Base-by-base conservation (phyloP, 2,329 filamentous ascomycete species). In the Exserohilum rostratum region DNA sequence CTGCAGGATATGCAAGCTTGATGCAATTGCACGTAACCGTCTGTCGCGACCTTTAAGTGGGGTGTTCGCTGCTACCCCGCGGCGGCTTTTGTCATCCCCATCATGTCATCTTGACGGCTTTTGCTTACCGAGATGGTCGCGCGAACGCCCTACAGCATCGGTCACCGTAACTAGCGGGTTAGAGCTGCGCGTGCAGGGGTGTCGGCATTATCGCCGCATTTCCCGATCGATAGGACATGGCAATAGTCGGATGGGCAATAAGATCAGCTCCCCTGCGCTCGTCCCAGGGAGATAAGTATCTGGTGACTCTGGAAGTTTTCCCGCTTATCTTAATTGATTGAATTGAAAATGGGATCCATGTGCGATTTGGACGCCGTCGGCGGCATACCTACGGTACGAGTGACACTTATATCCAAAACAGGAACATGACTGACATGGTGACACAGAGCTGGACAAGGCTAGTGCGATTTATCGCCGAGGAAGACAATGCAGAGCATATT, bases 401-500 rank as follows among this genome's bases (percentile, higher is more conserved):
- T 27, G n/a, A 3, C 13, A n/a, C 11, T 33, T 13, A 2, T 4
- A 31, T 13, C 0, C 5, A 12, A 6, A 9, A 17, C 34, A 33
- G 15, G n/a, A 18, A 43, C 5, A 13, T 15, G 5, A 1, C 27
- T 46, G 13, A 25, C 27, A n/a, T 30, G 30, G 1, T 6, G 10
- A 6, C 10, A 15, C 42, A 60, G 57, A 56, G 25, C n/a, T 64
- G 62, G 58, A 52, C 17, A 27, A 59, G 54, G 18, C 35, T 60
- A 10, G 54, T 60, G 27, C 58, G 62, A 6, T 64, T 64, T 33
- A 46, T 65, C 15, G 60, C 62, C 12, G 29, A n/a, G 11, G 60
- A 62, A 46, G 62, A 65, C 13, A 12, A 46, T 18, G 17, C 17
- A 10, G 60, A 62, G 47, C 50, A 65, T n/a, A 44, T 60, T 34